These are phyloP conservation scores for Wakefieldia striispora DNA, from an alignment of 768 basidiomycete genomes.

Conservation along the genomic window DNA sequence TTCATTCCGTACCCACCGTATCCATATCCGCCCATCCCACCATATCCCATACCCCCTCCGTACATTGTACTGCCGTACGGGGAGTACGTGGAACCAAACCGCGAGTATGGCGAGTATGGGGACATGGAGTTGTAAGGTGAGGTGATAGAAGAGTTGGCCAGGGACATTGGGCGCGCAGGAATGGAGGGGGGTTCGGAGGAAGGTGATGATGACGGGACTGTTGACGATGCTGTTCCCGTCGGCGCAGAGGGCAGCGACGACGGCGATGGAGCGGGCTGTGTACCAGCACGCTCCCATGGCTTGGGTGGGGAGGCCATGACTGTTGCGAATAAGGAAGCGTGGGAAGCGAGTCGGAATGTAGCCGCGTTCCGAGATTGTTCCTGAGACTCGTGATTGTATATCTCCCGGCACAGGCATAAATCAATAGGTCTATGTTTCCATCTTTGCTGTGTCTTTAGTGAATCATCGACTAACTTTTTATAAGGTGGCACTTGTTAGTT, in stretches of 20 bases:
- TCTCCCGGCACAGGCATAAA: too few relatives aligned
- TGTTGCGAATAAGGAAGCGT: slow-evolving; percentile 14
- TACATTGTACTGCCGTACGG: slow-evolving; percentile 32
- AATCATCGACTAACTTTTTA: too few relatives aligned
- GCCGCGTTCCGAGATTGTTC: too few relatives aligned
- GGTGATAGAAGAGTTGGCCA: slow-evolving; percentile 39
- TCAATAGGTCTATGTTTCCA: too few relatives aligned
- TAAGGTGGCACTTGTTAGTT: too few relatives aligned
- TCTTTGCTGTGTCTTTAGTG: too few relatives aligned
- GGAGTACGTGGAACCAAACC: slow-evolving; percentile 35
- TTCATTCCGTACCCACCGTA: slow-evolving; percentile 51
- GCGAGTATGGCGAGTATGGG: slow-evolving; percentile 44
- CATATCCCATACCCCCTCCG: slow-evolving; percentile 37
- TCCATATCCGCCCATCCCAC: slow-evolving; percentile 44
- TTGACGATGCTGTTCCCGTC: slow-evolving; percentile 19
- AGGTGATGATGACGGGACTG: slow-evolving; percentile 21
- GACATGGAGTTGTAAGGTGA: slow-evolving; percentile 47
- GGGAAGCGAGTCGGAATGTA: too few relatives aligned
- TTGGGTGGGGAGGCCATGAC: slow-evolving; percentile 84
- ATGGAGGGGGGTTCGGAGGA: slow-evolving; percentile 42
- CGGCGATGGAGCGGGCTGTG: slow-evolving; percentile 30
- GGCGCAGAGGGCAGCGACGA: slow-evolving; percentile 21
- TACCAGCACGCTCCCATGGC: slow-evolving; percentile 76
- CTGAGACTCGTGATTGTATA: too few relatives aligned
- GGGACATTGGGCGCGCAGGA: slow-evolving; percentile 61